Conservation (phyloP, 2,329 filamentous ascomycete genomes). For the Aspergillus tanneri region DNA sequence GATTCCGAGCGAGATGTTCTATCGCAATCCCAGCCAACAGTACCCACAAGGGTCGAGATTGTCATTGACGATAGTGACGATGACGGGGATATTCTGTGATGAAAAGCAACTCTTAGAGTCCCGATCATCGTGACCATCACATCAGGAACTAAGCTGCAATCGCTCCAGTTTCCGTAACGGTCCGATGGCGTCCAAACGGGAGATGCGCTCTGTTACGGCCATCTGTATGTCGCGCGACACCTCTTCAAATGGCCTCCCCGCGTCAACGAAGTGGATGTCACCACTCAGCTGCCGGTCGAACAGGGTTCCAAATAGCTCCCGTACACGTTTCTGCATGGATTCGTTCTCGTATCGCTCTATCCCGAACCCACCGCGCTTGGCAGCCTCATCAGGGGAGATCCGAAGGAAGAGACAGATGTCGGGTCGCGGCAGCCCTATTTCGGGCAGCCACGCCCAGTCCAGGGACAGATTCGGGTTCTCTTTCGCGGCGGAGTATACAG, state of each 20-base stretch:
- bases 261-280: conserved; percentile 57
- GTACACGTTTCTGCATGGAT: conserved; percentile 77
- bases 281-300: conserved; percentile 49
- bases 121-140: background rate
- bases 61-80: conserved; percentile 59
- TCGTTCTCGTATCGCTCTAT: conserved; percentile 83
- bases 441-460: conserved; percentile 78
- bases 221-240: conserved; percentile 47
- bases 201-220: conserved; percentile 30
- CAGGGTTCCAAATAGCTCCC: conserved; percentile 66
- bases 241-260: conserved; percentile 51
- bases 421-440: conserved; percentile 81
- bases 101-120: conserved; percentile 42
- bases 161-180: conserved; percentile 36
- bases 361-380: conserved; percentile 79
- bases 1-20: conserved; percentile 24
- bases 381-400: conserved; percentile 70
- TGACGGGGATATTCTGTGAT: conserved; percentile 51
- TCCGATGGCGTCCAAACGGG: conserved; percentile 34
- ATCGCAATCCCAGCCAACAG: conserved; percentile 11
- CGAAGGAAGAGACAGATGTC: conserved; percentile 88
- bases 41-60: conserved; percentile 33
- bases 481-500: conserved; percentile 91
- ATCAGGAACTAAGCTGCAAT: conserved; percentile 12
- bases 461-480: conserved; percentile 67